Base-by-base conservation (phyloP, 768 basidiomycete species). In the Phanerochaete carnosa region DNA sequence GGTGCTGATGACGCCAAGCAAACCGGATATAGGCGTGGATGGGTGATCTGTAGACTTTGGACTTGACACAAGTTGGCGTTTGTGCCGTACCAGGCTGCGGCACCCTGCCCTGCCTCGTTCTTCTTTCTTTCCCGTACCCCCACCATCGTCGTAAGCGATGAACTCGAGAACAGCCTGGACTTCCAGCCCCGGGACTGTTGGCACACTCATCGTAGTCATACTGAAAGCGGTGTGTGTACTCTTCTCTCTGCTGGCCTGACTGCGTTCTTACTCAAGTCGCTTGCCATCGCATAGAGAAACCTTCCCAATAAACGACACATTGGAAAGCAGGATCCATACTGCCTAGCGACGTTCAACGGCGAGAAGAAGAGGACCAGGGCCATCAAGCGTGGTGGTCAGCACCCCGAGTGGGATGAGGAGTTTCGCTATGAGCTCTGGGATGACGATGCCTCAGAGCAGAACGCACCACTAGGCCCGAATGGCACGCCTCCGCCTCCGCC, bases 351-450 rank as follows among this genome's bases (percentile, higher is more conserved):
- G 3, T 77, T 95, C 55, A 89, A 92, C 69, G 86, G 87, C 53
- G 89, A 95, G 73, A 95, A 88, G 69, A 85, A 88, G 60, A 83
- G 92, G 55, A 98, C 96, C 4, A 93, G 90, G 72, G 87, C 94
- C n/a, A 89, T 98, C 72, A 95, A 92, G 72, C 89, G 94, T 30
- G 97, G 97, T 53, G 97, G 97, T 19, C 97, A 99, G 72, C 95
- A 97, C 73, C 97, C 97, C 5, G 94, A 94, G 75, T 99, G 97
- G 95, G 97, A 99, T 71, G 95, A 97, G 68, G 97, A 99, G 75
- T 80, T 98, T 69, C 88, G 97, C 45, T 98, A 98, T 74, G 87
- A 89, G 26, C 78, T 99, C 47, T 84, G 80, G 64, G 95, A 98
- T 70, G 93, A 94, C 64, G 57, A 60, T 9, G 59, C 66, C 23